These are phyloP conservation scores for Epichloe aotearoae DNA, from an alignment of 2,329 filamentous ascomycete species.

Conservation along the genomic window DNA sequence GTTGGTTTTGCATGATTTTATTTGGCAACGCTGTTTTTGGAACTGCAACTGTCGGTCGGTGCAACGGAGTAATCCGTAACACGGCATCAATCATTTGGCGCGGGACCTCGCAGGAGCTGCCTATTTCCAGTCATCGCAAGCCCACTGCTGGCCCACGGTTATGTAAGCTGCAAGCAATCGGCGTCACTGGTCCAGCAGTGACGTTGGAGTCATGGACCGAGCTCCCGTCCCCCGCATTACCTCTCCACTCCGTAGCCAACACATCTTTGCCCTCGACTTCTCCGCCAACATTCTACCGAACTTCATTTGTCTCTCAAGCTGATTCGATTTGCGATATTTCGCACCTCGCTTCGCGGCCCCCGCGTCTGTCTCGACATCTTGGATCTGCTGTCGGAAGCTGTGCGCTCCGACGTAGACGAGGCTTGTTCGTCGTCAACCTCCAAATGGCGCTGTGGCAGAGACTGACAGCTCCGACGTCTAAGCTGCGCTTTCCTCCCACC, in stretches of 20 bases:
- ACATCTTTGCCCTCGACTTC: not conserved
- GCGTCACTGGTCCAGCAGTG: not conserved
- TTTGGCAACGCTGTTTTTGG: too few relatives aligned
- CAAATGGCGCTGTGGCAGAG: slow-evolving; percentile 20
- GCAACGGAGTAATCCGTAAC: too few relatives aligned
- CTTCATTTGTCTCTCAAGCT: too few relatives aligned
- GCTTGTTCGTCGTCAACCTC: not conserved
- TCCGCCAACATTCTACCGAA: not conserved
- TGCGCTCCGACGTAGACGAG: not conserved
- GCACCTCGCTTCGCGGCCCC: too few relatives aligned
- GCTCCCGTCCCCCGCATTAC: not conserved
- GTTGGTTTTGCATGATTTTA: too few relatives aligned
- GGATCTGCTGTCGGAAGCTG: not conserved
- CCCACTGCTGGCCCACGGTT: too few relatives aligned
- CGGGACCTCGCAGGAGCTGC: not conserved
- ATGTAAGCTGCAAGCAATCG: not conserved
- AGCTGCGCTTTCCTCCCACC: slow-evolving; percentile 17
- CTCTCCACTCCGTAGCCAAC: too few relatives aligned
- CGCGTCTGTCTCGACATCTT: not conserved
- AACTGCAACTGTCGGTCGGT: too few relatives aligned
- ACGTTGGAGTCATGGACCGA: not conserved
- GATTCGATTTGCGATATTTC: too few relatives aligned
- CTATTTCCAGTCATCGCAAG: not conserved
- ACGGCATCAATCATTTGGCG: not conserved
- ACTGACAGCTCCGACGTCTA: slow-evolving; percentile 15